Evolutionary conservation across 495 filamentous ascomycete genomes (phyloP).

Genomic region (Recurvomyces mirabilis): DNA sequence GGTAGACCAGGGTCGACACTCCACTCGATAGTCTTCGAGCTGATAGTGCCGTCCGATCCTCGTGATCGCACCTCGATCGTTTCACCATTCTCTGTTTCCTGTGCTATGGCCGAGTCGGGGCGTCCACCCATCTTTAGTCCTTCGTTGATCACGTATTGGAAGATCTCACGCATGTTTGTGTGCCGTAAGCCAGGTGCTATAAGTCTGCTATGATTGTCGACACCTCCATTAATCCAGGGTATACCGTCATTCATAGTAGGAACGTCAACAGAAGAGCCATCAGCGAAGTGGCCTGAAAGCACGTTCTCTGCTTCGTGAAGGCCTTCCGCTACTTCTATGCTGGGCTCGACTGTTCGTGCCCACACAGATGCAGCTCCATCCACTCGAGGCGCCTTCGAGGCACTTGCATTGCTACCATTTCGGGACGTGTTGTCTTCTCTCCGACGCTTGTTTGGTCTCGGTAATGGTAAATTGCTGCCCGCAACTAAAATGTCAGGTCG

Average conservation of each 20-base stretch:
- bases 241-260: constrained; percentile 5
- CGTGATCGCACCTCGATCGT: constrained; percentile 51
- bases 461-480: constrained; percentile 23
- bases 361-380: neutral
- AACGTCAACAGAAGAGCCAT: constrained; percentile 1
- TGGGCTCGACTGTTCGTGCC: constrained; percentile 5
- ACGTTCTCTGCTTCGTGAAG: constrained; percentile 7
- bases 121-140: constrained; percentile 59
- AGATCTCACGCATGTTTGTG: constrained; percentile 52
- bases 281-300: neutral
- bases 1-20: constrained; percentile 55
- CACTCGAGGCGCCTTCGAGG: neutral
- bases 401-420: constrained; percentile 11
- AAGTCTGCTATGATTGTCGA: neutral
- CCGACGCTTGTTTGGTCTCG: constrained; percentile 24
- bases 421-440: constrained; percentile 20
- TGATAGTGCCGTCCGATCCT: constrained; percentile 47
- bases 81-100: constrained; percentile 52
- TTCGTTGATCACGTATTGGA: constrained; percentile 58
- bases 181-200: constrained; percentile 44
- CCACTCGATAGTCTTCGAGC: constrained; percentile 54
- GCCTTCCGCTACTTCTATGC: constrained; percentile 11
- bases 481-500: constrained; percentile 28
- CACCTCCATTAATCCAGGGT: neutral
- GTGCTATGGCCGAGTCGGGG: constrained; percentile 55